phyloP scores from a whole-genome alignment of 768 basidiomycete species.

The Podaxis carcinomalis region DNA sequence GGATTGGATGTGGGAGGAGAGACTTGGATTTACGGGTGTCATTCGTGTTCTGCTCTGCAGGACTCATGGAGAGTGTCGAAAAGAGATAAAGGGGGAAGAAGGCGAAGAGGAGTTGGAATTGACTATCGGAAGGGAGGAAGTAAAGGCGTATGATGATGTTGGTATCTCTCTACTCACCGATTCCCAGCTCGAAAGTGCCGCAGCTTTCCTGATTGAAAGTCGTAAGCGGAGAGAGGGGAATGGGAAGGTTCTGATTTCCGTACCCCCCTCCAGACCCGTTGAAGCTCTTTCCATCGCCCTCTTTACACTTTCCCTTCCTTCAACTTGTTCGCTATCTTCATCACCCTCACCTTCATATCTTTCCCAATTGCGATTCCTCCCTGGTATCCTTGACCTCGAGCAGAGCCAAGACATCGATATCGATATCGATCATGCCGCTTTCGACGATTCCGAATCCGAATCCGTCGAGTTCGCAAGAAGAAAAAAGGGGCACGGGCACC shows the following conservation, averaged over 20 bases:
- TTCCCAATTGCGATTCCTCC: background rate
- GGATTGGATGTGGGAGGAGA: constrained; percentile 7
- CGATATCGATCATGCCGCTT: background rate
- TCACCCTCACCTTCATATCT: background rate
- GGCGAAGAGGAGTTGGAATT: background rate
- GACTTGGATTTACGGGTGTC: background rate
- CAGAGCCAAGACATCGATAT: constrained; percentile 1
- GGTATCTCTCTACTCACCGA: background rate
- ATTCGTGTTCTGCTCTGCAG: background rate
- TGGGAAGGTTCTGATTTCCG: constrained; percentile 1
- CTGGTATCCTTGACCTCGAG: background rate
- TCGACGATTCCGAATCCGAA: background rate
- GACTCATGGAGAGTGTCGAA: too few species aligned
- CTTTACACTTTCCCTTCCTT: background rate
- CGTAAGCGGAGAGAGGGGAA: background rate
- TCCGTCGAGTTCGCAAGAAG: background rate
- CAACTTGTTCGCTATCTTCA: background rate
- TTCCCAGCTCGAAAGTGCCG: background rate
- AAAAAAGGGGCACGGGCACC: background rate
- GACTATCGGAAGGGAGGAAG: background rate
- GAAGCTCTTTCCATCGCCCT: constrained; percentile 1
- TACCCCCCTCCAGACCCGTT: background rate
- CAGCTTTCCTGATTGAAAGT: background rate
- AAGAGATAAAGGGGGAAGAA: background rate
- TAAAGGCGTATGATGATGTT: background rate